Percentiles rank a stretch among this genome's conserved stretches.
These are phyloP conservation scores for Pseudogymnoascus verrucosus DNA, from an alignment of 2,329 filamentous ascomycete genomes.

Conservation along the genomic window DNA sequence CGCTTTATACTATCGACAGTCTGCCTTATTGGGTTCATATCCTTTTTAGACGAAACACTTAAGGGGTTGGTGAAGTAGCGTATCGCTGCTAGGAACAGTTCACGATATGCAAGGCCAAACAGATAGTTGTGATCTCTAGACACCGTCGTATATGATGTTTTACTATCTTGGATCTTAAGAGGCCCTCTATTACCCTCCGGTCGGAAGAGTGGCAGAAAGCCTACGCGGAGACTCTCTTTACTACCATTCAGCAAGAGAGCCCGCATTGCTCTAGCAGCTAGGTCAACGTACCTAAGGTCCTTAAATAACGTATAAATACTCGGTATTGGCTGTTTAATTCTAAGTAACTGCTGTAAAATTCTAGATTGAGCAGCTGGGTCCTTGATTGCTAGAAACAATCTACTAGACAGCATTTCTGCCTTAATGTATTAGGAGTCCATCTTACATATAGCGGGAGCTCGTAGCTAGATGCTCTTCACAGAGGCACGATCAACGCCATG, in stretches of 20 bases:
- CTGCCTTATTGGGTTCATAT: neutral
- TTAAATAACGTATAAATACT: neutral
- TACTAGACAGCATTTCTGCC: neutral
- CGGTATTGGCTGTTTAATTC: neutral
- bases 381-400: neutral
- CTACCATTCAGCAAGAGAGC: neutral
- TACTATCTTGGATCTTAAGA: neutral
- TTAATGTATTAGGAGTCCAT: neutral
- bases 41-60: neutral
- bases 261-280: neutral
- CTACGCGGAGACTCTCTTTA: neutral
- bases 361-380: neutral
- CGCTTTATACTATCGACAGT: neutral
- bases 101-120: neutral
- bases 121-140: neutral
- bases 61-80: neutral
- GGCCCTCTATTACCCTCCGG: neutral
- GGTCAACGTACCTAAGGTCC: neutral
- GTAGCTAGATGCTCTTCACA: neutral
- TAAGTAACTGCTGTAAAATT: neutral
- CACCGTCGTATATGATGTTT: neutral
- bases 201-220: neutral
- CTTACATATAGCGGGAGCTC: neutral
- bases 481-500: neutral
- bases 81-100: neutral